Percentiles rank a stretch among this genome's conserved stretches.
These are phyloP conservation scores for Avena sativa DNA, from an alignment of 176 grass and related monocot species.

Conservation along the genomic window DNA sequence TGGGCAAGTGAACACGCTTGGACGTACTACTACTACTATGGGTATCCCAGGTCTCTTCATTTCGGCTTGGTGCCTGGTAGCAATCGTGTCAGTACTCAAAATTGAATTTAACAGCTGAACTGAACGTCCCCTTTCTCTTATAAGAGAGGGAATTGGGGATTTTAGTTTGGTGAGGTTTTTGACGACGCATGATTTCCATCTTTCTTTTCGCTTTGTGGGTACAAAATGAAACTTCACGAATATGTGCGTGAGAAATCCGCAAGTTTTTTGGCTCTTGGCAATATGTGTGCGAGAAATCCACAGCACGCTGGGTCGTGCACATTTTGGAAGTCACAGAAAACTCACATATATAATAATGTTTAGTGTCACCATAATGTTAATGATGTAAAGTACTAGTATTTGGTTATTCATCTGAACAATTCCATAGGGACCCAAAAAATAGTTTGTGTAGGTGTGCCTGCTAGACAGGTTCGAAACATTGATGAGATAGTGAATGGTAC, in stretches of 20 bases:
- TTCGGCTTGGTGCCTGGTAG: not conserved
- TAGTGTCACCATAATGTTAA: not conserved
- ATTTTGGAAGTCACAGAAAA: not conserved
- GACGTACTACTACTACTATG: not conserved
- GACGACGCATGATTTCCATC: not conserved
- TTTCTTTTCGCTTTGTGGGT: not conserved
- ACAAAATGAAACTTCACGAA: not conserved
- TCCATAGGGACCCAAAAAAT: not conserved
- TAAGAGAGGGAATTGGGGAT: not conserved
- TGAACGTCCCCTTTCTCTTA: not conserved
- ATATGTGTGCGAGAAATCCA: too few relatives aligned
- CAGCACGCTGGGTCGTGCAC: not conserved
- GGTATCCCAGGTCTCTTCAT: not conserved
- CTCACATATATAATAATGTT: not conserved
- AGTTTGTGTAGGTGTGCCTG: not conserved
- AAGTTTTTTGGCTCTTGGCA: too few relatives aligned
- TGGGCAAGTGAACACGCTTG: slow-evolving; percentile 14
- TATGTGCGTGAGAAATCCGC: too few relatives aligned
- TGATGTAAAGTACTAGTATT: not conserved
- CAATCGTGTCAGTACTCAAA: not conserved
- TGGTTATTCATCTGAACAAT: not conserved
- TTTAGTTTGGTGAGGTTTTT: not conserved
- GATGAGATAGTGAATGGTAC: not conserved
- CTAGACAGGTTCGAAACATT: not conserved
- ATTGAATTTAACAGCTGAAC: not conserved